Percentiles rank a stretch among this genome's conserved stretches.
phyloP scores from a whole-genome alignment of 1,139 yeast species.

The Pichia sp. region DNA sequence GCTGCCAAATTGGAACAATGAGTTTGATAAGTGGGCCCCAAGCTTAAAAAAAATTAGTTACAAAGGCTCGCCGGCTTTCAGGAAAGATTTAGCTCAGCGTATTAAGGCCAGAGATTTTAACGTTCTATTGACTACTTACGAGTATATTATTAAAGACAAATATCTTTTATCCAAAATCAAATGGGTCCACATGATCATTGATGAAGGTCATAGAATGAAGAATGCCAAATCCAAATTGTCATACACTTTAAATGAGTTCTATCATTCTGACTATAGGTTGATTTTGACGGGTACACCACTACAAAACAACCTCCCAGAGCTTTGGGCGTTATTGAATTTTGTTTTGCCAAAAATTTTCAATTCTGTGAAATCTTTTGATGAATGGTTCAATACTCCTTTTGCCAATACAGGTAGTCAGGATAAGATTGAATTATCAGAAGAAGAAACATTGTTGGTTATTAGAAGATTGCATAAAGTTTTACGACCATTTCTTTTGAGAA shows the following conservation, averaged over 20 bases:
- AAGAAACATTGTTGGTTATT: conserved; percentile 84
- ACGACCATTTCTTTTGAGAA: conserved; percentile 85
- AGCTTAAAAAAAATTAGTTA: conserved; percentile 70
- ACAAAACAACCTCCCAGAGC: conserved; percentile 91
- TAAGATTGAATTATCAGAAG: conserved; percentile 89
- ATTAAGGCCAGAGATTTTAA: conserved; percentile 81
- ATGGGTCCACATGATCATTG: conserved; percentile 97
- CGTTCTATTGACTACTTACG: conserved; percentile 87
- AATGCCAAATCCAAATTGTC: conserved; percentile 86
- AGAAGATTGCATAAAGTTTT: conserved; percentile 90
- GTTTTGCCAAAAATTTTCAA: conserved; percentile 95
- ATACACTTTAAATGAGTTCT: conserved; percentile 74
- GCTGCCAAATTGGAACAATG: conserved; percentile 91
- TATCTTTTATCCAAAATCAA: conserved; percentile 70
- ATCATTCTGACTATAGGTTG: conserved; percentile 77
- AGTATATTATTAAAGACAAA: conserved; percentile 87
- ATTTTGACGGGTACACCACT: conserved; percentile 97
- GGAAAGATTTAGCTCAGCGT: conserved; percentile 71
- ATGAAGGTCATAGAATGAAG: conserved; percentile 98
- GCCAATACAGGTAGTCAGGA: conserved; percentile 95
- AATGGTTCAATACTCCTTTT: conserved; percentile 98
- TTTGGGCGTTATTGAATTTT: conserved; percentile 94
- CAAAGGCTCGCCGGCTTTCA: conserved; percentile 85
- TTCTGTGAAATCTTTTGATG: conserved; percentile 94
- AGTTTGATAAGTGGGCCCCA: conserved; percentile 98